Evolutionary conservation across 768 basidiomycete genomes (phyloP), one percentile per base, ranked within the genome.

Genomic region (Leucocoprinus leucothites): DNA sequence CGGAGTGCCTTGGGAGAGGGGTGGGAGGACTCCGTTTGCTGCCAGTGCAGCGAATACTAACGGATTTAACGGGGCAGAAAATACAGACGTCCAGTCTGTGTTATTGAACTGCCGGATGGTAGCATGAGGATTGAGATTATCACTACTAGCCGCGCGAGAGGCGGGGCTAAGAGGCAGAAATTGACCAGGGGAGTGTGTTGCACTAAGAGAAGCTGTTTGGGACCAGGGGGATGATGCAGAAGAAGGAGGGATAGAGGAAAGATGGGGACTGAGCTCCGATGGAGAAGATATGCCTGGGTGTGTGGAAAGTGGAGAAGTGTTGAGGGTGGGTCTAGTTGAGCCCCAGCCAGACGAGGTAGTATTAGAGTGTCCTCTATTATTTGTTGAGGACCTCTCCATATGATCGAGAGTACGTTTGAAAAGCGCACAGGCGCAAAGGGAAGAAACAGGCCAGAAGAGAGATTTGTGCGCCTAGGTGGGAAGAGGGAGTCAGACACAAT

Each of bases 21-120:
- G 67, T 63, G 64, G 63, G 61, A 65, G 69, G 44, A 82, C 73
- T 61, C 81, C 83, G 62, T 82, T 82, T 2, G 85, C 79, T 11
- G 82, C 77, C 41, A 89, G 77, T 34, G 80, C 77, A 38, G 82
- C 79, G 61, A 86, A 87, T 31, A 82, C 70, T 42, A 77, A 65
- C 5, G 85, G 82, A 57, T 85, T 77, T 48, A 88, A 72, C 1
- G 88, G 82, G 3, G 79, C 65, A n/a, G 86, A 73, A 66, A 86
- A 87, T 18, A 87, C 50, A 60, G 74, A 71, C 22, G 67, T 70
- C 87, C 87, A 89, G 63, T 77, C 71, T 57, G 71, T 60, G 57
- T 58, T 62, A 31, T 64, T 60, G 45, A 69, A 64, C 34, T 63
- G 63, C 28, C 62, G 60, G n/a, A 63, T 52, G 51, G 51, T 53